These are phyloP conservation scores for Trypanosoma grayi DNA, from an alignment of 208 protist species.

Conservation along the genomic window DNA sequence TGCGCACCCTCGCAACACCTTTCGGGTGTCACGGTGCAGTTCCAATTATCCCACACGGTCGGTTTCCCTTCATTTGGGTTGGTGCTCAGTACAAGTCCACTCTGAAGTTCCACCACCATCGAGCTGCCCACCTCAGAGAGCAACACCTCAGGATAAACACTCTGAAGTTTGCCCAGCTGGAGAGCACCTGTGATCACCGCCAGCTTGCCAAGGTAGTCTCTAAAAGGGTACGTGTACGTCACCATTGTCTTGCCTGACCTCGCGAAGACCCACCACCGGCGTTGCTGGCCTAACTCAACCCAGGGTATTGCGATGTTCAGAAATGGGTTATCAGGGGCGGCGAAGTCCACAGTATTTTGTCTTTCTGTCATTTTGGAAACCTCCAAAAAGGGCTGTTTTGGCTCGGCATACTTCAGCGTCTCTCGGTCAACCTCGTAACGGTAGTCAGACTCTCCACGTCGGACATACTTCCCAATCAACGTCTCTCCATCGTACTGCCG, in stretches of 20 bases:
- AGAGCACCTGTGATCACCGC: constrained; percentile 41
- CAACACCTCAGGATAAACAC: constrained; percentile 11
- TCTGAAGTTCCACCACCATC: constrained; percentile 39
- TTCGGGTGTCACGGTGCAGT: no score
- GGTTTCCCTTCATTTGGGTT: constrained; percentile 23
- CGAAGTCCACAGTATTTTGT: constrained; percentile 46
- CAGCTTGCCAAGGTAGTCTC: constrained; percentile 42
- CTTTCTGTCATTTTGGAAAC: constrained; percentile 38
- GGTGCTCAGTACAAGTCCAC: constrained; percentile 36
- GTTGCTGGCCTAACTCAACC: constrained; percentile 1
- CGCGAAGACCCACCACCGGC: constrained; percentile 23
- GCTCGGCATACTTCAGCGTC: constrained; percentile 29
- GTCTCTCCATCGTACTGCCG: constrained; percentile 33
- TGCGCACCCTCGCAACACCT: no score
- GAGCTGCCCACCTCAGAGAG: constrained; percentile 6
- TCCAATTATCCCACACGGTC: constrained; percentile 47
- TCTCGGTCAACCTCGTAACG: constrained; percentile 39
- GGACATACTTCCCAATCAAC: constrained; percentile 38
- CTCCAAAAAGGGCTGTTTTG: constrained; percentile 15
- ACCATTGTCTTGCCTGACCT: constrained; percentile 30
- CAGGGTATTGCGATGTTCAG: constrained; percentile 38
- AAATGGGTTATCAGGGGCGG: constrained; percentile 36
- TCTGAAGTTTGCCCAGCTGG: constrained; percentile 20
- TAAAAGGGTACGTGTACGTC: constrained; percentile 60
- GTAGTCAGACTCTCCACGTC: constrained; percentile 24